Conservation (phyloP, 805 yeast genomes). For the Ogataea salicorniae region DNA sequence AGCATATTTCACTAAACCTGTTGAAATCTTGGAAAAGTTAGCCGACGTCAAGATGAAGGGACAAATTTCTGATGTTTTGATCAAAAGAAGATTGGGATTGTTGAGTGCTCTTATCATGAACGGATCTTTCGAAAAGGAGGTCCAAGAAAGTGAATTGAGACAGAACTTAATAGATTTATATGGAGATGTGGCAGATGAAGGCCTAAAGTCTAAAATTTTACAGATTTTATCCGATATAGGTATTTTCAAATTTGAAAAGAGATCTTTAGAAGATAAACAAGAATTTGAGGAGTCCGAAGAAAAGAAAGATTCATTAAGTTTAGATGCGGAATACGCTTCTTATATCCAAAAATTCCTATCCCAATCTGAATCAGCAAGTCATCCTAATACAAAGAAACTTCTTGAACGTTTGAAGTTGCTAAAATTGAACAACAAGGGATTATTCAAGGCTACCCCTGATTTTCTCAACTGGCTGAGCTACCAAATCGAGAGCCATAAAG, state of each 20-base stretch:
- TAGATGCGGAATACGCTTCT: slow-evolving; percentile 32
- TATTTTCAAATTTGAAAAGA: slow-evolving; percentile 3
- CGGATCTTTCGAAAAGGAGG: slow-evolving; percentile 28
- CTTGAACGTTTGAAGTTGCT: slow-evolving; percentile 35
- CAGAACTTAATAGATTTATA: slow-evolving; percentile 23
- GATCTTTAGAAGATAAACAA: slow-evolving; percentile 8
- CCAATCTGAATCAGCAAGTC: slow-evolving; percentile 24
- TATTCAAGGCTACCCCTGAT: slow-evolving; percentile 31
- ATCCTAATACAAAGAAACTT: slow-evolving; percentile 37
- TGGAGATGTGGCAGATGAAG: slow-evolving; percentile 12
- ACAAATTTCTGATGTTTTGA: slow-evolving; percentile 4
- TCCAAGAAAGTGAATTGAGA: slow-evolving; percentile 18
- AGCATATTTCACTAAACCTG: slow-evolving; percentile 13
- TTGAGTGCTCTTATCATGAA: slow-evolving; percentile 41
- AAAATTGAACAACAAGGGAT: slow-evolving; percentile 24
- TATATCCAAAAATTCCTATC: slow-evolving; percentile 33
- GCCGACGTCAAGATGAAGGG: slow-evolving; percentile 5
- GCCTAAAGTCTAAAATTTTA: slow-evolving; percentile 34
- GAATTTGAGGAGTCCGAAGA: slow-evolving; percentile 8
- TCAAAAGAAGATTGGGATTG: slow-evolving; percentile 45
- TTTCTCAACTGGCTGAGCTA: slow-evolving; percentile 63
- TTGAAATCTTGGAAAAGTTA: slow-evolving; percentile 16
- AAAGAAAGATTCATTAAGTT: not conserved
- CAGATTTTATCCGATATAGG: slow-evolving; percentile 44
- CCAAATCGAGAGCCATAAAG: slow-evolving; percentile 30